A percentile compares a stretch with the other conserved stretches of the same genome.
Conservation (phyloP, 108 stramenopile species). For the Aurantiochytrium sp. region DNA sequence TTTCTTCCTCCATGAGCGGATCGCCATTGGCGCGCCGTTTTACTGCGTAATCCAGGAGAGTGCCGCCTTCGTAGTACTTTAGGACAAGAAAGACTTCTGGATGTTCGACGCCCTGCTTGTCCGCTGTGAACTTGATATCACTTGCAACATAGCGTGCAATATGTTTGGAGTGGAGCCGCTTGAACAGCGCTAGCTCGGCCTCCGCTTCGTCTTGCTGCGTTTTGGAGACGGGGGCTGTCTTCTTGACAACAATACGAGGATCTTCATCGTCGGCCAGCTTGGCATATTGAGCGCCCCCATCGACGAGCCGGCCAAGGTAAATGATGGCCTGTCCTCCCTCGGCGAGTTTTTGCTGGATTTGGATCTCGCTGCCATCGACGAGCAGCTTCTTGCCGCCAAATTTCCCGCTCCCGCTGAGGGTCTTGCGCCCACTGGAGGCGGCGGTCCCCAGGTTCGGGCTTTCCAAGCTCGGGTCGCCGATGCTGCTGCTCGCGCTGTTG, state of each 20-base stretch:
- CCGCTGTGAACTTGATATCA: not conserved
- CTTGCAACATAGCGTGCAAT: not conserved
- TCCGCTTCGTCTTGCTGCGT: not conserved
- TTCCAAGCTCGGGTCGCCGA: no score
- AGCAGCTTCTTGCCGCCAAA: no score
- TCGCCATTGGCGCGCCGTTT: not conserved
- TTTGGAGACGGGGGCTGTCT: not conserved
- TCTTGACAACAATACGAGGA: not conserved
- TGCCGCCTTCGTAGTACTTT: not conserved
- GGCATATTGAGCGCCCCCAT: no score
- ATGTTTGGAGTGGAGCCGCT: not conserved
- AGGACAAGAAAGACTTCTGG: not conserved
- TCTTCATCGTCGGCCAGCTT: no score
- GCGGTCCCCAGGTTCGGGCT: no score
- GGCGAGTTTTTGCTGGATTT: not conserved
- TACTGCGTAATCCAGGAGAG: not conserved
- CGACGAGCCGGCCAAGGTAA: not conserved
- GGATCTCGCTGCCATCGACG: no score
- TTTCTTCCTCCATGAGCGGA: not conserved
- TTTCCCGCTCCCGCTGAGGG: no score
- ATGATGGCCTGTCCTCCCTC: not conserved
- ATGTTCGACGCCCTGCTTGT: not conserved
- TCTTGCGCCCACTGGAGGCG: no score
- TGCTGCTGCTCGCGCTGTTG: no score
- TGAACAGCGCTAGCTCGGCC: not conserved